A percentile compares a stretch with the other conserved stretches of the same genome.
Conservation (phyloP, 176 grass and related monocot species). For the Alopecurus myosuroides region DNA sequence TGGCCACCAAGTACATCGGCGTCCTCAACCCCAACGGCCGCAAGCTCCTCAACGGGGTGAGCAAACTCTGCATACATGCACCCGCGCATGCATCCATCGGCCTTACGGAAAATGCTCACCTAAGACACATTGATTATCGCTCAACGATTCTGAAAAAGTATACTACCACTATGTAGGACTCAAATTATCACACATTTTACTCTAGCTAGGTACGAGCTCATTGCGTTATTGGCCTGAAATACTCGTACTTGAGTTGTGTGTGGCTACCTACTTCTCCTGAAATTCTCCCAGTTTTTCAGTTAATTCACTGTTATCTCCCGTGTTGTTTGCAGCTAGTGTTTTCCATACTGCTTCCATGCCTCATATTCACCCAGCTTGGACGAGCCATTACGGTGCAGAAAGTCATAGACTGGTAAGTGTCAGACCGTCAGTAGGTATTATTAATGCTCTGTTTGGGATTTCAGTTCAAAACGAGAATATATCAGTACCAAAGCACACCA, state of each 20-base stretch:
- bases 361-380: constrained; percentile 71
- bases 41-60: constrained; percentile 66
- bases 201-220: background rate
- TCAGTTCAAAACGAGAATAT: no score
- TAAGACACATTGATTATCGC: no score
- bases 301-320: background rate
- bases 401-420: constrained; percentile 53
- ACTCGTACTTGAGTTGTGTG: background rate
- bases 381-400: constrained; percentile 60
- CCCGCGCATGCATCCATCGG: background rate
- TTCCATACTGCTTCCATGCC: constrained; percentile 58
- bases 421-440: constrained; percentile 3
- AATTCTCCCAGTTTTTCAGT: background rate
- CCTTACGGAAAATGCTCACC: background rate
- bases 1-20: constrained; percentile 55
- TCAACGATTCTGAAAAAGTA: no score
- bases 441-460: no score
- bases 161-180: no score
- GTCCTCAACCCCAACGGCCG: constrained; percentile 57
- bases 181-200: no score
- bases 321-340: constrained; percentile 53
- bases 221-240: background rate
- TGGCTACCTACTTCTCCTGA: no score
- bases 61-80: background rate
- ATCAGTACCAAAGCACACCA: no score